Percentiles rank a stretch among this genome's conserved stretches.
Evolutionary conservation across 1,284 basidiomycete species (phyloP).

Genomic region (Puccinia triticina): DNA sequence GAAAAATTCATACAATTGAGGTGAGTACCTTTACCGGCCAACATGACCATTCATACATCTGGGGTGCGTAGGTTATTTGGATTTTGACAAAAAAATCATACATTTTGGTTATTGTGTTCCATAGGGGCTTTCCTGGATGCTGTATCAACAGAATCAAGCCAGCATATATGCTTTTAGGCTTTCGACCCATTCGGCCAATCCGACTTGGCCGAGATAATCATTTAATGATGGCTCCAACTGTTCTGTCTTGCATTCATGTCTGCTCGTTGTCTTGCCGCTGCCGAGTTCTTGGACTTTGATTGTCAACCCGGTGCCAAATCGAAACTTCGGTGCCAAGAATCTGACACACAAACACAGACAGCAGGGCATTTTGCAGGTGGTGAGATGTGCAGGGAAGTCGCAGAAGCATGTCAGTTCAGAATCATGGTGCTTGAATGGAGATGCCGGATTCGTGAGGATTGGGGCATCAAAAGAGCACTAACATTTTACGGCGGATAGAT

Average conservation of each 20-base stretch:
- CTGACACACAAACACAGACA: not conserved
- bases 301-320: not conserved
- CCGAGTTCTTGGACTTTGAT: not conserved
- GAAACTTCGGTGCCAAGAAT: constrained; percentile 11
- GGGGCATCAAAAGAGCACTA: not conserved
- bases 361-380: too few relatives aligned
- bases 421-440: too few relatives aligned
- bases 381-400: too few relatives aligned
- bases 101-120: too few relatives aligned
- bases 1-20: too few relatives aligned
- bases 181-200: not conserved
- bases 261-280: not conserved
- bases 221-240: not conserved
- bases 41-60: too few relatives aligned
- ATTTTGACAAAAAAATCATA: too few relatives aligned
- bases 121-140: too few relatives aligned
- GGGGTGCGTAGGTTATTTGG: too few relatives aligned
- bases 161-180: not conserved
- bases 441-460: not conserved
- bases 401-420: not conserved
- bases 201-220: not conserved
- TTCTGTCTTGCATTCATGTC: not conserved
- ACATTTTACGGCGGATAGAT: not conserved
- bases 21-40: too few relatives aligned
- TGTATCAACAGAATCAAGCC: too few relatives aligned